Evolutionary conservation across 2,329 filamentous ascomycete genomes (phyloP).

Genomic region (Aspergillus ustus): DNA sequence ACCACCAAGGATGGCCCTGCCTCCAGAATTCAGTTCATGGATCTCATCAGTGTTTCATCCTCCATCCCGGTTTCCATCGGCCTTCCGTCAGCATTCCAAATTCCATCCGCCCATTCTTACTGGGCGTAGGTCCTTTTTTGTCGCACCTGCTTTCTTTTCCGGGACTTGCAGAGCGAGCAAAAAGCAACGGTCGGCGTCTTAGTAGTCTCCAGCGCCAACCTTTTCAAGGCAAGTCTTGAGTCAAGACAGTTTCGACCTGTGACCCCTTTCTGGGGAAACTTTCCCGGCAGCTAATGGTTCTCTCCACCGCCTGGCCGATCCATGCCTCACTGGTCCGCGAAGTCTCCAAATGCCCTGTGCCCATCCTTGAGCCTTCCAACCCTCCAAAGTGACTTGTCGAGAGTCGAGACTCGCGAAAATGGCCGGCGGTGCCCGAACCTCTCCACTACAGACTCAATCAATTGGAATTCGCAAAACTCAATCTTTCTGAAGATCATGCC

Average conservation of each 20-base stretch:
- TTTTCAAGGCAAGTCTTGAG: background rate
- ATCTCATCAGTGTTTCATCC: constrained; percentile 8
- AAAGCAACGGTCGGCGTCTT: background rate
- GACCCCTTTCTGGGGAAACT: constrained; percentile 15
- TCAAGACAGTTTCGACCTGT: background rate
- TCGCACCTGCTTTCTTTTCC: background rate
- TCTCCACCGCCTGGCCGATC: constrained; percentile 5
- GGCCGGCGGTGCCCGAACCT: constrained; percentile 2
- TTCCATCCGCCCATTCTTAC: background rate
- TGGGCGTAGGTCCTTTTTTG: background rate
- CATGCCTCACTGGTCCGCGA: background rate
- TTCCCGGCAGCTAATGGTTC: constrained; percentile 8
- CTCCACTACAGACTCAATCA: background rate
- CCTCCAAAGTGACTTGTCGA: background rate
- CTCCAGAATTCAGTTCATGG: background rate
- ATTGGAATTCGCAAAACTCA: constrained; percentile 1
- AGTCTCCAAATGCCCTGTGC: constrained; percentile 9
- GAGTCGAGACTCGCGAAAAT: background rate
- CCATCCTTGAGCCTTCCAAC: background rate
- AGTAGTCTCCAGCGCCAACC: background rate
- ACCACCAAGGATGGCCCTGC: background rate
- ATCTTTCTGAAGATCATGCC: constrained; percentile 10
- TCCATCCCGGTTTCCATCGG: background rate
- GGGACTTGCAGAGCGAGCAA: constrained; percentile 1
- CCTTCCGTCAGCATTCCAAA: constrained; percentile 7